A percentile compares a stretch with the other conserved stretches of the same genome.
These are phyloP conservation scores for Anethum foeniculum DNA, from an alignment of 140 eudicot species.

Conservation along the genomic window DNA sequence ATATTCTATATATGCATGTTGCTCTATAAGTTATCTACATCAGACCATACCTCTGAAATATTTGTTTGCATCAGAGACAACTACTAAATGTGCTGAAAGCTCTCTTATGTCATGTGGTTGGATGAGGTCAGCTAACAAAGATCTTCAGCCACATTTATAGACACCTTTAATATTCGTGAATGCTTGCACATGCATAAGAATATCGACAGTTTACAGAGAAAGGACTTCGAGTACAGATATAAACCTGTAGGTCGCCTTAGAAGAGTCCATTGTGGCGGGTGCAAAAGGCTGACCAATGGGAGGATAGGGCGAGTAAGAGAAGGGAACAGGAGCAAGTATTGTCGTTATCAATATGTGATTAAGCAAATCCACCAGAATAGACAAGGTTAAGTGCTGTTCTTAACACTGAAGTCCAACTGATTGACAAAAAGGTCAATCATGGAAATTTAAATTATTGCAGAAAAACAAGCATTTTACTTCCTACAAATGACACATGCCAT, in stretches of 20 bases:
- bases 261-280: slow-evolving; percentile 6
- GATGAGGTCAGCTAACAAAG: slow-evolving; percentile 21
- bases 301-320: slow-evolving; percentile 1
- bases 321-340: neutral
- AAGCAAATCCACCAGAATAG: neutral
- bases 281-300: neutral
- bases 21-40: neutral
- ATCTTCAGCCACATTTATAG: slow-evolving; percentile 13
- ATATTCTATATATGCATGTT: neutral
- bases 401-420: neutral
- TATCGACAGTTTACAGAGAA: neutral
- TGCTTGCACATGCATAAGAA: neutral
- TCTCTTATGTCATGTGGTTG: slow-evolving; percentile 30
- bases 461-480: neutral
- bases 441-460: neutral
- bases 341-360: neutral
- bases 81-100: slow-evolving; percentile 29
- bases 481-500: neutral
- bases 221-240: neutral
- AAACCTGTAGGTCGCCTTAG: slow-evolving; percentile 12
- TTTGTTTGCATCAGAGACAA: slow-evolving; percentile 28
- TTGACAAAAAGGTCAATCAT: neutral
- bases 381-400: neutral
- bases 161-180: neutral
- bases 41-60: slow-evolving; percentile 19